These are phyloP conservation scores for Saccharum spontaneum DNA, from an alignment of 176 grass and related monocot genomes.

Conservation along the genomic window DNA sequence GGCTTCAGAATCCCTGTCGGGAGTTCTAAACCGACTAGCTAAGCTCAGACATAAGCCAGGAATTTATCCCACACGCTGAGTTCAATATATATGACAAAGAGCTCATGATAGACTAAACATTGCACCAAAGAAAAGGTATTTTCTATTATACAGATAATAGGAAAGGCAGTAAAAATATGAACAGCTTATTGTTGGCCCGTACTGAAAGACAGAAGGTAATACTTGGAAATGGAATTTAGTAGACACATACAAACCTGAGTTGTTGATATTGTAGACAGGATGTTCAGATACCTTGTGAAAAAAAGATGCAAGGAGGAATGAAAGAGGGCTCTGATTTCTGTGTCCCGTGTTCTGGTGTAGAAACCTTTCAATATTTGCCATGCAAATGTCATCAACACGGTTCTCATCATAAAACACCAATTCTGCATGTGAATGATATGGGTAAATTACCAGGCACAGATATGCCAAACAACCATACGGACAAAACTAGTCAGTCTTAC, in stretches of 20 bases:
- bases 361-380: constrained; percentile 62
- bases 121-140: background rate
- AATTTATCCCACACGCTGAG: background rate
- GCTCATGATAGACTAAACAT: background rate
- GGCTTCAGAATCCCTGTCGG: background rate
- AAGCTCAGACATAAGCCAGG: background rate
- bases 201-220: background rate
- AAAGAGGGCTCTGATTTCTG: constrained; percentile 54
- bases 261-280: background rate
- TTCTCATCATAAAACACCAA: constrained; percentile 35
- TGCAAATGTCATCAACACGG: constrained; percentile 53
- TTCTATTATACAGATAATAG: background rate
- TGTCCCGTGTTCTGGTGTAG: constrained; percentile 23
- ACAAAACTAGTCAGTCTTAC: constrained; percentile 35
- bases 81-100: background rate
- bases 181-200: background rate
- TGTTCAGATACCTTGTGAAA: constrained; percentile 47
- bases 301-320: constrained; percentile 45
- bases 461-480: background rate
- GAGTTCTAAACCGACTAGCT: background rate
- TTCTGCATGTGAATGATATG: constrained; percentile 40
- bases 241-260: background rate
- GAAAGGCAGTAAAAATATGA: background rate
- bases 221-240: background rate
- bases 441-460: constrained; percentile 26